A percentile compares a stretch with the other conserved stretches of the same genome.
Conservation (phyloP, 345 rosid genomes). For the Punica granatum region DNA sequence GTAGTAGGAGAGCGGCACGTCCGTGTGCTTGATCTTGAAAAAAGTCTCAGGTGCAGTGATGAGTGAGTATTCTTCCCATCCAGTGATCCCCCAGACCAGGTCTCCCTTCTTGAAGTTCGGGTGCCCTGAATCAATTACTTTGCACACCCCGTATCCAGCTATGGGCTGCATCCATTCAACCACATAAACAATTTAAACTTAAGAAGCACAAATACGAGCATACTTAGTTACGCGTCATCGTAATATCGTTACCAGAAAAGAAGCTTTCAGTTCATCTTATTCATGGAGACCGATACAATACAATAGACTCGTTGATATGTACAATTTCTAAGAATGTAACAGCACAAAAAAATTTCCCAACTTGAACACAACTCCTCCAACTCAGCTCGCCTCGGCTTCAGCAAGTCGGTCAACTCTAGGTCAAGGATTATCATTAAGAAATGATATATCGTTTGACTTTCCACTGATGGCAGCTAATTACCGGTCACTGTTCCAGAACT, state of each 20-base stretch:
- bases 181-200: neutral
- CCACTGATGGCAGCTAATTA: too few relatives aligned
- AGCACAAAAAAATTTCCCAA: neutral
- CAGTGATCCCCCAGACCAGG: slow-evolving; percentile 13
- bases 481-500: too few relatives aligned
- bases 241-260: neutral
- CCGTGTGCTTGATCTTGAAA: slow-evolving; percentile 15
- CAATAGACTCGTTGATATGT: neutral
- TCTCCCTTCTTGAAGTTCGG: slow-evolving; percentile 17
- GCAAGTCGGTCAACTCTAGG: too few relatives aligned
- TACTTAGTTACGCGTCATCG: neutral
- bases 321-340: neutral
- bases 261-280: neutral
- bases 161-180: slow-evolving; percentile 12
- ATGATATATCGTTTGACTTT: too few relatives aligned
- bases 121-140: slow-evolving; percentile 18
- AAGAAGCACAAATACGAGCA: neutral
- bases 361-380: neutral
- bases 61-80: slow-evolving; percentile 24
- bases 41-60: neutral
- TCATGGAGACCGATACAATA: neutral
- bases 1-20: slow-evolving; percentile 24
- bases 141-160: slow-evolving; percentile 16
- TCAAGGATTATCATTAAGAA: too few relatives aligned
- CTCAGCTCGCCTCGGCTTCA: too few relatives aligned